Conservation (phyloP, 192 early-diverging fungal genomes). For the Coemansia sp. region DNA sequence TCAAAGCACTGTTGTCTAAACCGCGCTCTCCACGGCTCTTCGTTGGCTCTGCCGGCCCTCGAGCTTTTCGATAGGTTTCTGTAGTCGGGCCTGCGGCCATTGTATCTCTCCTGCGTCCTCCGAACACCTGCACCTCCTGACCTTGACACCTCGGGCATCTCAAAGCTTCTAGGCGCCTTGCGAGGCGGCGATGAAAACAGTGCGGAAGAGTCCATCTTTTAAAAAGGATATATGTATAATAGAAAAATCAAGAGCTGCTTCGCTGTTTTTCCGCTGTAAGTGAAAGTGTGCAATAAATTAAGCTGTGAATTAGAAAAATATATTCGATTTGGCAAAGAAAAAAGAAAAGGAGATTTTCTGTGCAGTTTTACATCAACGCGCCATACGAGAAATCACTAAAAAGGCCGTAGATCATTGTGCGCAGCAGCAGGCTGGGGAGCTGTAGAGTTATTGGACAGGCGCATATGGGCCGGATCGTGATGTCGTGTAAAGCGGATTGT, state of each 20-base stretch:
- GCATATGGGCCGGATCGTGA: too few relatives aligned
- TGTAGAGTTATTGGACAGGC: too few relatives aligned
- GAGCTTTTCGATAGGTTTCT: constrained; percentile 38
- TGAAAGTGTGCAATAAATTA: background rate
- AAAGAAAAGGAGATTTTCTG: too few relatives aligned
- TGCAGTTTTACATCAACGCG: too few relatives aligned
- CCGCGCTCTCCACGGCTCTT: constrained; percentile 47
- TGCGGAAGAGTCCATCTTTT: constrained; percentile 17
- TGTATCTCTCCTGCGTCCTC: background rate
- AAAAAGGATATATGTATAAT: background rate
- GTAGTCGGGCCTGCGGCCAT: constrained; percentile 25
- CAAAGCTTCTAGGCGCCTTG: constrained; percentile 12
- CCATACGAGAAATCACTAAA: too few relatives aligned
- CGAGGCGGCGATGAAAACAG: constrained; percentile 47
- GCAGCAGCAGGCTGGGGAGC: too few relatives aligned
- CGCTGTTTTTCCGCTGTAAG: too few relatives aligned
- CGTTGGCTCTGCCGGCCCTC: constrained; percentile 24
- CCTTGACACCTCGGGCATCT: constrained; percentile 23
- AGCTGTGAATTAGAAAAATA: too few relatives aligned
- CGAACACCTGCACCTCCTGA: constrained; percentile 28
- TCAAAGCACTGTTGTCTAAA: constrained; percentile 47
- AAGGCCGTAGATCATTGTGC: too few relatives aligned
- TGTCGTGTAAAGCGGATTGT: too few relatives aligned
- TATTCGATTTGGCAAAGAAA: too few relatives aligned
- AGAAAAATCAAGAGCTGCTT: background rate